Evolutionary conservation across 108 stramenopile genomes (phyloP).

Genomic region (Skeletonema menzelii): DNA sequence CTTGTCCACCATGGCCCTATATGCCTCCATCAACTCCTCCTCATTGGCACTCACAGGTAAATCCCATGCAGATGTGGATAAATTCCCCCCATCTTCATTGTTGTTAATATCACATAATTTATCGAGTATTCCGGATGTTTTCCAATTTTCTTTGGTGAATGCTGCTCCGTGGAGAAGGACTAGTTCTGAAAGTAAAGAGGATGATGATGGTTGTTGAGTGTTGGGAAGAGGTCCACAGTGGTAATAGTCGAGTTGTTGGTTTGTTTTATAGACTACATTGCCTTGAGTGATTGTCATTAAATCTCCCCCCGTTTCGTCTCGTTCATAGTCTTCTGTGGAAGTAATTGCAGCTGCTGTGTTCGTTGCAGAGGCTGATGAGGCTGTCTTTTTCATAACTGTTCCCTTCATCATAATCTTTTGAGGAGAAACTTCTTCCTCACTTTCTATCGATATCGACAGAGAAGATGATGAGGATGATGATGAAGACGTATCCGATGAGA

Average conservation of each 20-base stretch:
- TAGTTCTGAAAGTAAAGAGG: conserved; percentile 36
- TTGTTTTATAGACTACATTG: not conserved
- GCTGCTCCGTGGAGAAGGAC: conserved; percentile 71
- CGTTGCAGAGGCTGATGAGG: no score
- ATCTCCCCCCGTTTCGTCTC: conserved; percentile 2
- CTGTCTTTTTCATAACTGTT: not conserved
- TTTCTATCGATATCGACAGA: conserved; percentile 9
- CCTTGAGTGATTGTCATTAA: not conserved
- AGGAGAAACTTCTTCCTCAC: not conserved
- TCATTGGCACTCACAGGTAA: conserved; percentile 53
- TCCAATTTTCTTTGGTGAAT: conserved; percentile 86
- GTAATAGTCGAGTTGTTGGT: conserved; percentile 25
- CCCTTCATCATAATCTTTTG: not conserved
- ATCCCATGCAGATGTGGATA: conserved; percentile 63
- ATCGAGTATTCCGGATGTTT: conserved; percentile 56
- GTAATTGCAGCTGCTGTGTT: not conserved
- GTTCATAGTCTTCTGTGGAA: not conserved
- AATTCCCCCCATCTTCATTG: conserved; percentile 30
- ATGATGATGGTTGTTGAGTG: not conserved
- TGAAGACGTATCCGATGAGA: not conserved
- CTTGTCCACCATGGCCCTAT: conserved; percentile 34
- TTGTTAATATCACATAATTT: conserved; percentile 47
- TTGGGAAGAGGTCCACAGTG: conserved; percentile 34
- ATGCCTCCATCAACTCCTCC: conserved; percentile 34
- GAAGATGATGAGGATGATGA: not conserved